phyloP scores from a whole-genome alignment of 2,329 filamentous ascomycete genomes.

The Fusarium sp. region DNA sequence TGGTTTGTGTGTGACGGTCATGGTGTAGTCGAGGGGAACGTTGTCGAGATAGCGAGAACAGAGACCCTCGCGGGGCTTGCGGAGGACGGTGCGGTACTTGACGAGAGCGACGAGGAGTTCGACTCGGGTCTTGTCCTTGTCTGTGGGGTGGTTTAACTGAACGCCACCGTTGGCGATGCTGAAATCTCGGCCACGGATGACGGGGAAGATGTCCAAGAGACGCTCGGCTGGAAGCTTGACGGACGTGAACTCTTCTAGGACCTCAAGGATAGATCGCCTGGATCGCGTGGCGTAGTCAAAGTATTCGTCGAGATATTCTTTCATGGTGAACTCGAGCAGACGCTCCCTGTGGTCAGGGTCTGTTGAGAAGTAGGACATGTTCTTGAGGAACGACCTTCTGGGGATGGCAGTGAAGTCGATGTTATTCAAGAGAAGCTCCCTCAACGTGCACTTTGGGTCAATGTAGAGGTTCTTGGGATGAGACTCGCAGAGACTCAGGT shows the following conservation, averaged over 20 bases:
- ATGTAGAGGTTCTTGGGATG: conserved; percentile 52
- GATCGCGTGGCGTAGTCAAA: conserved; percentile 96
- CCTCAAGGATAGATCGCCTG: conserved; percentile 89
- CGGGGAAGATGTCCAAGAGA: conserved; percentile 78
- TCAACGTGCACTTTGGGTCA: conserved; percentile 67
- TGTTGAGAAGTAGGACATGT: conserved; percentile 78
- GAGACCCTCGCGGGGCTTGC: conserved; percentile 84
- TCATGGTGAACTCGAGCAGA: conserved; percentile 83
- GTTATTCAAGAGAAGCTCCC: conserved; percentile 81
- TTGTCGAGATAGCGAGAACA: conserved; percentile 87
- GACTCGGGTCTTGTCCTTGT: conserved; percentile 58
- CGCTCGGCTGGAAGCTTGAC: conserved; percentile 83
- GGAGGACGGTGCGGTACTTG: conserved; percentile 89
- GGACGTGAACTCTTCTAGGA: conserved; percentile 87
- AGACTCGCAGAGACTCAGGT: conserved; percentile 54
- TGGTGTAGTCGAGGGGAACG: conserved; percentile 65
- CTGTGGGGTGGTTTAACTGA: conserved; percentile 47
- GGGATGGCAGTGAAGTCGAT: conserved; percentile 93
- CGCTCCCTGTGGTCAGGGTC: conserved; percentile 81
- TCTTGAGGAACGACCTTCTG: conserved; percentile 84
- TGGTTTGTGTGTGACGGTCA: conserved; percentile 70
- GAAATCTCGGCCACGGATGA: conserved; percentile 89
- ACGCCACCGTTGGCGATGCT: conserved; percentile 84
- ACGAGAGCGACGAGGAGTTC: conserved; percentile 88
- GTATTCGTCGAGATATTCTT: conserved; percentile 86